Percentiles rank a stretch among this genome's conserved stretches.
These are phyloP conservation scores for Gentiana dahurica DNA, from an alignment of 257 asterid species.

Conservation along the genomic window DNA sequence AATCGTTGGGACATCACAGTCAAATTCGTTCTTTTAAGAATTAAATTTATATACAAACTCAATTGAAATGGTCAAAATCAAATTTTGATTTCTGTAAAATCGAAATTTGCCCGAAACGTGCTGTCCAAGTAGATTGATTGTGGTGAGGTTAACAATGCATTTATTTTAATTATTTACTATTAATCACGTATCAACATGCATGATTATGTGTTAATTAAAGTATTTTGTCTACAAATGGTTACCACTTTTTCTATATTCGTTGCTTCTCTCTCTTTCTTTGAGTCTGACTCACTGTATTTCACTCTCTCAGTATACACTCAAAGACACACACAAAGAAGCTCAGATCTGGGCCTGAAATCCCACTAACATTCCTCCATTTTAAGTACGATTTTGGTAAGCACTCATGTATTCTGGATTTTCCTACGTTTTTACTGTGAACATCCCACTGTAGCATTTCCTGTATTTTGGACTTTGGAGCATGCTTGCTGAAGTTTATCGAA, in stretches of 20 bases:
- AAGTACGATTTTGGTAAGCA: too few species aligned
- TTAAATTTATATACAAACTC: background rate
- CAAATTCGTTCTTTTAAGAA: too few species aligned
- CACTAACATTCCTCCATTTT: background rate
- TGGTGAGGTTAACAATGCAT: slow-evolving; percentile 3
- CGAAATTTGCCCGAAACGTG: too few species aligned
- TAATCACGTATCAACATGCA: background rate
- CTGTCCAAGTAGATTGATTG: background rate
- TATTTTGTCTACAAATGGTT: slow-evolving; percentile 6
- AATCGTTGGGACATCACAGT: too few species aligned
- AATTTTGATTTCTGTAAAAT: too few species aligned
- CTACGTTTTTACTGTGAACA: too few species aligned
- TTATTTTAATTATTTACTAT: too few species aligned
- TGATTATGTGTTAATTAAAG: slow-evolving; percentile 8
- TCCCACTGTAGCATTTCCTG: background rate
- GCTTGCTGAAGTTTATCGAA: too few species aligned
- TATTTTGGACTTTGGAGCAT: too few species aligned
- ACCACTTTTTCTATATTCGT: background rate
- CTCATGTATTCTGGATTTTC: too few species aligned
- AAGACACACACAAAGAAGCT: background rate
- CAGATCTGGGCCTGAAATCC: background rate
- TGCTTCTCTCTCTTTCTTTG: too few species aligned
- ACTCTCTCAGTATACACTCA: background rate
- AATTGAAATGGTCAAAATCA: background rate
- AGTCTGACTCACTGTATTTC: too few species aligned